Base-by-base conservation (phyloP, 306 rosid species). In the Trifolium subterraneum region DNA sequence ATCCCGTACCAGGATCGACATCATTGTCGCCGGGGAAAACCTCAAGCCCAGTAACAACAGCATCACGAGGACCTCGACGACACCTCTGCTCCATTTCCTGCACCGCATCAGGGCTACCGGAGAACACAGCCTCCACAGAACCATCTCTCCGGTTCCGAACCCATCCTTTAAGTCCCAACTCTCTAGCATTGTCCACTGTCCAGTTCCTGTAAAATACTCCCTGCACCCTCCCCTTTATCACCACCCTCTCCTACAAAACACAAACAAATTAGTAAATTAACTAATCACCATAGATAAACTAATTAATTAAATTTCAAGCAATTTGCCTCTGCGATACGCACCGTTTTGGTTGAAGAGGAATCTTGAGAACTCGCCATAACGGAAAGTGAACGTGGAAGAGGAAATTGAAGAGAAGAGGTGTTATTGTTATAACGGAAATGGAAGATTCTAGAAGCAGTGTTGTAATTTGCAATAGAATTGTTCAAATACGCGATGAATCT, bases 71-170 rank as follows among this genome's bases (percentile, higher is more conserved):
- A 29, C 98, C 96, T 7, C 91, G 96, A 14, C 96, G 90, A 64
- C 98, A 88, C 86, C 98, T 76, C 79, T 77, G 93, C 85, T 87
- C 89, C 96, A 94, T 91, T 73, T 94, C 97, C 71, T 56, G 70
- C 42, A 81, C 81, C 19, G 73, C 79, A 2, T 74, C 81, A 1
- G 71, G 47, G 36, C 41, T 81, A 1, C 88, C 88, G 0, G 85
- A 84, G 18, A 84, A 84, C 27, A 84, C 50, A 61, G 88, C 88
- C 81, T 84, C 88, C 18, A 84, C 88, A 0, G 88, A 78, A 0
- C 88, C 88, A 15, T 84, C 88, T 73, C 23, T 81, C 61, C 85
- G 77, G 73, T 84, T 84, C 1, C 88, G 75, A 25, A 84, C 88
- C 88, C 85, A 84, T 11, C 88, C 88, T 10, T 78, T 84, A 0